Evolutionary conservation across 176 grass and related monocot species (phyloP).

Genomic region (Chrysopogon serrulatus): DNA sequence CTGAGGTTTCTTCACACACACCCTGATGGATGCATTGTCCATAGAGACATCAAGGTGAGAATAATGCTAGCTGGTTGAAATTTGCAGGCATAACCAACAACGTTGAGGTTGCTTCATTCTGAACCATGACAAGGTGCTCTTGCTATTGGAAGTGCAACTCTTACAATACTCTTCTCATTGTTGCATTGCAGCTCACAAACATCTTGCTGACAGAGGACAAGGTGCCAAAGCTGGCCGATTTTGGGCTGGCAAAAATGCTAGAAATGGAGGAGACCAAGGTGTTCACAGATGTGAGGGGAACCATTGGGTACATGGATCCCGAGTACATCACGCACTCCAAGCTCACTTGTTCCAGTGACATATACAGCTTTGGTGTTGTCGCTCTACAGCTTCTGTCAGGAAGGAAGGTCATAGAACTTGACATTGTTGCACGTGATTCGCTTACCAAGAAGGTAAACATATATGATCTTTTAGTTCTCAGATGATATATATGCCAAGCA

Average conservation of each 20-base stretch:
- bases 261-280: slow-evolving; percentile 62
- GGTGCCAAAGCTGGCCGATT: slow-evolving; percentile 55
- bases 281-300: slow-evolving; percentile 60
- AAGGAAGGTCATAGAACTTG: slow-evolving; percentile 66
- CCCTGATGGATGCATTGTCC: slow-evolving; percentile 63
- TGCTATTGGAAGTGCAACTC: background rate
- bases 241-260: slow-evolving; percentile 53
- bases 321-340: slow-evolving; percentile 65
- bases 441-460: slow-evolving; percentile 54
- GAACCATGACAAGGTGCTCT: background rate
- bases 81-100: no score
- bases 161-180: background rate
- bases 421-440: slow-evolving; percentile 51
- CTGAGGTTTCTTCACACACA: slow-evolving; percentile 66
- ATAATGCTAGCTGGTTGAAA: background rate
- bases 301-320: slow-evolving; percentile 75
- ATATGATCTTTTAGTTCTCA: background rate
- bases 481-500: background rate
- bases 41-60: slow-evolving; percentile 69
- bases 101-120: no score
- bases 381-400: slow-evolving; percentile 56
- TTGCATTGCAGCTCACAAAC: slow-evolving; percentile 49
- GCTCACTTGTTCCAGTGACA: slow-evolving; percentile 57
- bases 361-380: slow-evolving; percentile 69
- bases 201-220: slow-evolving; percentile 59